Evolutionary conservation across 176 grass and related monocot genomes (phyloP), one percentile per base, ranked within the genome.

Genomic region (Triticum dicoccoides): DNA sequence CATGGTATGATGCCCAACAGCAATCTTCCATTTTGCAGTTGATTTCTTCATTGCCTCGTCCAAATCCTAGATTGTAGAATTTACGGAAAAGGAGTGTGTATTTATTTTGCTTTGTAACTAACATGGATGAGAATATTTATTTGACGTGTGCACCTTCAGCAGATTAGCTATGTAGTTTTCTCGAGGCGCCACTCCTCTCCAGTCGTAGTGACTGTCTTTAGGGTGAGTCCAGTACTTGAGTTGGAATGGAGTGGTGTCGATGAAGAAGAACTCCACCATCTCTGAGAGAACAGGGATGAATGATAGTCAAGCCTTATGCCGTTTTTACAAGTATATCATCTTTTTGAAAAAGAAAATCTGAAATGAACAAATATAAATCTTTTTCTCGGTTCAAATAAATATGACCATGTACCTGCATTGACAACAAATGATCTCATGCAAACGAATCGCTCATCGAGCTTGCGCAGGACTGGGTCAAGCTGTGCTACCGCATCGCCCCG

Each of bases 391-490:
- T 10, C 1, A 21, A 73, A 65, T 13, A 17, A 58, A 83, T 65
- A 35, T 17, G 35, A 39, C 24, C 32, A 4, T 44, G 69, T 80
- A 96, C 96, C 96, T 85, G 93, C 76, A 54, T 94, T 89, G 65
- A 98, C 83, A 33, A 94, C 64, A 63, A 94, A 98, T 0, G 91
- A 93, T 84, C 93, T 90, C 91, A 92, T 93, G 89, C 96, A 98
- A 84, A 95, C 83, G 69, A 95, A 98, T 45, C 96, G 86, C 44
- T 17, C 33, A 64, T 98, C 96, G 25, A 93, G 92, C 78, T 84
- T 82, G 6, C 32, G 61, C 41, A 98, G 24, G 32, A 86, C 73
- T 10, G 91, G 91, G 69, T 73, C 85, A 63, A 98, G 76, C 63
- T 95, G 93, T 6, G 93, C 96, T n/a, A 90, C 4, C 5, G 78